phyloP scores from a whole-genome alignment of 2,329 filamentous ascomycete genomes.

The Scedosporium apiospermum region DNA sequence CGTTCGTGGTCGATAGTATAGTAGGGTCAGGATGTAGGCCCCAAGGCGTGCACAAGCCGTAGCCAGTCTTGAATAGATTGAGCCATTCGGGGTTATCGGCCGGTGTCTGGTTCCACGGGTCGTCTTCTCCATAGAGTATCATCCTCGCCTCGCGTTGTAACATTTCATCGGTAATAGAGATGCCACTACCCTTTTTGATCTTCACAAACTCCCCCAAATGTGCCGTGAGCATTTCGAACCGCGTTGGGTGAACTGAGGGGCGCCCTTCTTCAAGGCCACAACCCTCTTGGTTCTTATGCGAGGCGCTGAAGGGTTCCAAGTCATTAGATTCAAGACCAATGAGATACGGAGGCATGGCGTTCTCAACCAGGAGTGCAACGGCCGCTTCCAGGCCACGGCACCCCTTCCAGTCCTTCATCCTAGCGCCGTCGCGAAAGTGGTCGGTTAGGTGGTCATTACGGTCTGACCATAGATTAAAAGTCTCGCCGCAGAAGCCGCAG shows the following conservation, averaged over 20 bases:
- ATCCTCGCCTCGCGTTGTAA: constrained; percentile 20
- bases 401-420: constrained; percentile 30
- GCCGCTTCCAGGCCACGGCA: constrained; percentile 28
- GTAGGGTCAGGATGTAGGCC: too few species aligned
- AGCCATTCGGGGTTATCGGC: constrained; percentile 25
- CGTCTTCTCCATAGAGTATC: constrained; percentile 22
- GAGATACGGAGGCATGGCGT: constrained; percentile 29
- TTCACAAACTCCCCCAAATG: constrained; percentile 2
- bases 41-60: neutral
- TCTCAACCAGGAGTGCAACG: constrained; percentile 25
- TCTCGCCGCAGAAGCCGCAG: constrained; percentile 27
- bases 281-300: constrained; percentile 3
- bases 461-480: constrained; percentile 22
- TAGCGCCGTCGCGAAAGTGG: constrained; percentile 27
- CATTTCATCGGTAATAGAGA: constrained; percentile 22
- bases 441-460: constrained; percentile 27
- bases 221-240: neutral
- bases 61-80: constrained; percentile 9
- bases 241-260: neutral
- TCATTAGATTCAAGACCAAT: constrained; percentile 27
- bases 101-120: constrained; percentile 29
- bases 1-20: too few species aligned
- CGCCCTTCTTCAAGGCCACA: constrained; percentile 7
- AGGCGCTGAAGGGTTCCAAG: constrained; percentile 20
- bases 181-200: constrained; percentile 8